Evolutionary conservation across 2,329 filamentous ascomycete species (phyloP).

Genomic region (Neurospora sp.): DNA sequence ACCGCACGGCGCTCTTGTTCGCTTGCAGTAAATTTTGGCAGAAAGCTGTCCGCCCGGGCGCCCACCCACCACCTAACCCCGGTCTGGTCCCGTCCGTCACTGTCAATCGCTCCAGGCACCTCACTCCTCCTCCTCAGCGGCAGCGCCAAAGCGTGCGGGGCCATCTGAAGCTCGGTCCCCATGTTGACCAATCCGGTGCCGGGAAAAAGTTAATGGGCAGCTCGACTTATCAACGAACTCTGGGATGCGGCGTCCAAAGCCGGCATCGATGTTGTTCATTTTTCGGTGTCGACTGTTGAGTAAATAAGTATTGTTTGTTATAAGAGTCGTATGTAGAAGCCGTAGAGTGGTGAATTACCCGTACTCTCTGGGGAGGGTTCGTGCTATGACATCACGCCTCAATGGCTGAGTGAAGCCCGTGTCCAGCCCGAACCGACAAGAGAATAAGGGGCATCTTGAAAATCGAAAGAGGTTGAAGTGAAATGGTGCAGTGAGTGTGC

Average conservation of each 20-base stretch:
- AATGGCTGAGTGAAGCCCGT: neutral
- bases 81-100: neutral
- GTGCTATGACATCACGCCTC: neutral
- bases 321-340: neutral
- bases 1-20: neutral
- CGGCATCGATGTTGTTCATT: neutral
- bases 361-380: neutral
- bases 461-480: neutral
- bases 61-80: neutral
- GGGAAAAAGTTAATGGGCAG: neutral
- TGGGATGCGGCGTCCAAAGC: neutral
- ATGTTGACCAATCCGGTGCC: neutral
- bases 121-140: neutral
- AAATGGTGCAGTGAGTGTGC: neutral
- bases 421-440: neutral
- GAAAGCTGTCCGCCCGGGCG: neutral
- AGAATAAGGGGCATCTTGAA: neutral
- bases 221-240: neutral
- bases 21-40: conserved; percentile 1
- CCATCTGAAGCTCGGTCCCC: neutral
- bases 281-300: neutral
- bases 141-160: neutral
- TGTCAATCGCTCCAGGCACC: neutral
- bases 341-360: neutral
- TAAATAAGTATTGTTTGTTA: neutral